phyloP scores from a whole-genome alignment of 2,329 filamentous ascomycete genomes.

The Huntiella savannae region DNA sequence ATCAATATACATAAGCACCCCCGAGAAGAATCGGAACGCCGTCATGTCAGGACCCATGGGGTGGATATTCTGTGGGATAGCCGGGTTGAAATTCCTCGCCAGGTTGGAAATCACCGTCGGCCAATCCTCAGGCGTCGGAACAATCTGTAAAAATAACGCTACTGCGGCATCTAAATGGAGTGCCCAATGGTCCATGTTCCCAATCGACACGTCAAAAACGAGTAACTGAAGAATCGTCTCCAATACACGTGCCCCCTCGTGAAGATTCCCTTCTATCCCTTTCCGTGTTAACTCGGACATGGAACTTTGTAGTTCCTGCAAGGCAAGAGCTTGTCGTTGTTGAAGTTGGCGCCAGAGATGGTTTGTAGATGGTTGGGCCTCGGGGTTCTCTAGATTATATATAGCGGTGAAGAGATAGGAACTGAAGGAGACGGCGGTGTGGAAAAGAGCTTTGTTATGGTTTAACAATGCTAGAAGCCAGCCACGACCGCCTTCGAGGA shows the following conservation, averaged over 20 bases:
- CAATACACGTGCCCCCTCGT: constrained; percentile 23
- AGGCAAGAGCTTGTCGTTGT: constrained; percentile 25
- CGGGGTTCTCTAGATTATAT: constrained; percentile 10
- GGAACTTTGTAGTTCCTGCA: constrained; percentile 25
- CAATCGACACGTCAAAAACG: constrained; percentile 29
- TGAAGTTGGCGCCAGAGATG: constrained; percentile 23
- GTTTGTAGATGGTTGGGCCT: constrained; percentile 19
- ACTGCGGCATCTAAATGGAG: constrained; percentile 31
- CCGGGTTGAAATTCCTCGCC: constrained; percentile 19
- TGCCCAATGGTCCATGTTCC: constrained; percentile 29
- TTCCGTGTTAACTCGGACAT: constrained; percentile 20
- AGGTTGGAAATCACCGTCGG: constrained; percentile 18
- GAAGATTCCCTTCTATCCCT: constrained; percentile 16
- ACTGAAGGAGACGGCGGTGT: constrained; percentile 35
- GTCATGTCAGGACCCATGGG: constrained; percentile 28
- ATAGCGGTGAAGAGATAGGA: constrained; percentile 36
- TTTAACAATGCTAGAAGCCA: constrained; percentile 41
- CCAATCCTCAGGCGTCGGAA: constrained; percentile 22
- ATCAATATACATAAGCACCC: constrained; percentile 29
- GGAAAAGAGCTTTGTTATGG: constrained; percentile 37
- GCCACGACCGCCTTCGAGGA: constrained; percentile 36
- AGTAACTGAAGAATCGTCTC: constrained; percentile 34
- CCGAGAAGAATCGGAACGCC: constrained; percentile 28
- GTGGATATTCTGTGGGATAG: constrained; percentile 17
- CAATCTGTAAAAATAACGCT: constrained; percentile 28